A percentile compares a stretch with the other conserved stretches of the same genome.
phyloP scores from a whole-genome alignment of 148 eudicot genomes.

The Limonium bicolor region DNA sequence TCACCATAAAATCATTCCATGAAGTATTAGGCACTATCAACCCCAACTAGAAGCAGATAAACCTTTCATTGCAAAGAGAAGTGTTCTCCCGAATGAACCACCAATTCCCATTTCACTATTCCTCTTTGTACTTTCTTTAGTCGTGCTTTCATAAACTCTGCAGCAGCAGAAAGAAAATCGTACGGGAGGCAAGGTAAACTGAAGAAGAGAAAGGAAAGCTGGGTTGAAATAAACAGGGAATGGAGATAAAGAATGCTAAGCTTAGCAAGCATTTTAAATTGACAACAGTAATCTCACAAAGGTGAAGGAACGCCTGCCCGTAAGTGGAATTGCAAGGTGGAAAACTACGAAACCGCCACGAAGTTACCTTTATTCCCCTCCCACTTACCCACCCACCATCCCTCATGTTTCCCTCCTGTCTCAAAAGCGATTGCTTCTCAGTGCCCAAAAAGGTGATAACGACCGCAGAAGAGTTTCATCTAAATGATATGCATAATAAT shows the following conservation, averaged over 20 bases:
- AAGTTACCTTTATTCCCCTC: conserved; percentile 14
- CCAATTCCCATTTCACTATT: too few relatives aligned
- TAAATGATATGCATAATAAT: too few relatives aligned
- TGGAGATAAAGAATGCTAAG: background rate
- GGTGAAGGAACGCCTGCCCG: background rate
- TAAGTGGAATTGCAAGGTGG: conserved; percentile 5
- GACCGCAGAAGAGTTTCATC: conserved; percentile 21
- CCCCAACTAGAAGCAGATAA: too few relatives aligned
- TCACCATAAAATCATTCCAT: too few relatives aligned
- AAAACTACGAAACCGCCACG: conserved; percentile 8
- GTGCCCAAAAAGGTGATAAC: conserved; percentile 29
- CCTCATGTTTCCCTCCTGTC: conserved; percentile 19
- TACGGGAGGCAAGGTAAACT: too few relatives aligned
- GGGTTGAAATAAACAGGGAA: background rate
- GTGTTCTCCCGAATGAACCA: too few relatives aligned
- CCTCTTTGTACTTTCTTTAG: background rate
- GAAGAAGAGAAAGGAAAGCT: background rate
- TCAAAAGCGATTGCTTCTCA: conserved; percentile 24
- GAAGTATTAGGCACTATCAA: too few relatives aligned
- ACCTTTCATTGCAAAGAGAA: too few relatives aligned
- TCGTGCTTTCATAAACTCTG: background rate
- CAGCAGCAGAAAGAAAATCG: background rate
- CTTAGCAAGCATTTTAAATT: conserved; percentile 2
- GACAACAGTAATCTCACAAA: conserved; percentile 17
- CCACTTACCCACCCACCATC: too few relatives aligned